Evolutionary conservation across 805 yeast species (phyloP), one percentile per base, ranked within the genome.

Genomic region (Priceomyces castillae): DNA sequence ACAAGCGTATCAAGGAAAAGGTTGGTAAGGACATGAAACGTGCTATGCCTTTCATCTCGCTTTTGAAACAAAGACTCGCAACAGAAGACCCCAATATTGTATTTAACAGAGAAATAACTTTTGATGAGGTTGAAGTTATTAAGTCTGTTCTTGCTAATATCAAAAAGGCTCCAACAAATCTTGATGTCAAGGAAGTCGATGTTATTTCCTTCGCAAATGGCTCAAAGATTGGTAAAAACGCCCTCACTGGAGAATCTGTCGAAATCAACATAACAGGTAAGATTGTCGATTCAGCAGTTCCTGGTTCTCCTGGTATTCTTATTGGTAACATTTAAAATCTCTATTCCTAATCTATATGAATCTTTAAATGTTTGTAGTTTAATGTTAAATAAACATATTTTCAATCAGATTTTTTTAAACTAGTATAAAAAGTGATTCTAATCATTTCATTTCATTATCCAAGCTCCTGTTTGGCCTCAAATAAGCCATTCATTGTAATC

Each of bases 11-110:
- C 55, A 84, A 77, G 63, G 77, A 80, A 53, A 79, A 73, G 61
- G 81, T 86, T 47, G 87, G 87, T 52, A 84, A 82, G 64, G 98
- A 94, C 58, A 87, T 90, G 86, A 94, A 94, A 78, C 84, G 95
- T 56, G 97, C 96, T 47, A 94, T 94, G 98, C 98, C 98, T 46
- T 92, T 90, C 65, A 90, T 94, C 48, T 83, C 92, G 51, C 72
- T 80, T 54, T 73, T 94, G 65, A 90, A 94, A 68, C 87, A 84
- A 61, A 82, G 95, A 71, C 75, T 94, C 52, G 68, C 74, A 31
- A 67, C 67, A 41, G 95, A 86, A 60, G 67, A 82, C 23, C 82
- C 96, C 15, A 80, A 78, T 42, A 78, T 78, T 41, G 96, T 94
- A 19, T 89, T 94, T 76, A 84, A 90, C 76, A 81, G 98, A 72